These are phyloP conservation scores for Cladophialophora exuberans DNA, from an alignment of 2,329 filamentous ascomycete species.

Conservation along the genomic window DNA sequence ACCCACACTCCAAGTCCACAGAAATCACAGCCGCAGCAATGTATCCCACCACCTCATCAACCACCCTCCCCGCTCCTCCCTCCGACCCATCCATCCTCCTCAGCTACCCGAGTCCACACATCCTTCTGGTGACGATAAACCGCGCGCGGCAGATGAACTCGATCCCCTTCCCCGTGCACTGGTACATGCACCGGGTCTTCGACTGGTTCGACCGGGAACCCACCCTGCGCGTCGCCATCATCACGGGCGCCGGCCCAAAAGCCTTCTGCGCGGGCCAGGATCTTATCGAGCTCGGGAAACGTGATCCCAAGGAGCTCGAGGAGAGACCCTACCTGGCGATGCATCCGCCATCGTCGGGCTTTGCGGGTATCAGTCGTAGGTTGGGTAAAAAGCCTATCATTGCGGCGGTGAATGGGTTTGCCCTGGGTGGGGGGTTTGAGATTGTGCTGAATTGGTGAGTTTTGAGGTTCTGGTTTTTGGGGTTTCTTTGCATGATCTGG, in stretches of 20 bases:
- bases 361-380: slow-evolving; percentile 57
- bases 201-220: slow-evolving; percentile 52
- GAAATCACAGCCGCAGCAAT: background rate
- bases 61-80: slow-evolving; percentile 18
- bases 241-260: slow-evolving; percentile 47
- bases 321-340: slow-evolving; percentile 30
- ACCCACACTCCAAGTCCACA: background rate
- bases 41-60: slow-evolving; percentile 11
- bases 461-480: no score
- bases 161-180: slow-evolving; percentile 47
- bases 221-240: slow-evolving; percentile 45
- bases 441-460: slow-evolving; percentile 49
- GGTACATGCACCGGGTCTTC: slow-evolving; percentile 48
- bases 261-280: slow-evolving; percentile 53
- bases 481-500: no score
- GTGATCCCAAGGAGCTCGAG: slow-evolving; percentile 35
- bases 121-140: slow-evolving; percentile 54
- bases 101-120: slow-evolving; percentile 47
- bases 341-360: slow-evolving; percentile 40
- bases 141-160: slow-evolving; percentile 49
- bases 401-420: slow-evolving; percentile 75
- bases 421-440: slow-evolving; percentile 76
- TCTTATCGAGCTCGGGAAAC: slow-evolving; percentile 45
- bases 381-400: slow-evolving; percentile 74
- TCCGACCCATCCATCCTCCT: slow-evolving; percentile 31